A percentile compares a stretch with the other conserved stretches of the same genome.
These are phyloP conservation scores for Amauroascus verrucosus DNA, from an alignment of 2,329 filamentous ascomycete genomes.

Conservation along the genomic window DNA sequence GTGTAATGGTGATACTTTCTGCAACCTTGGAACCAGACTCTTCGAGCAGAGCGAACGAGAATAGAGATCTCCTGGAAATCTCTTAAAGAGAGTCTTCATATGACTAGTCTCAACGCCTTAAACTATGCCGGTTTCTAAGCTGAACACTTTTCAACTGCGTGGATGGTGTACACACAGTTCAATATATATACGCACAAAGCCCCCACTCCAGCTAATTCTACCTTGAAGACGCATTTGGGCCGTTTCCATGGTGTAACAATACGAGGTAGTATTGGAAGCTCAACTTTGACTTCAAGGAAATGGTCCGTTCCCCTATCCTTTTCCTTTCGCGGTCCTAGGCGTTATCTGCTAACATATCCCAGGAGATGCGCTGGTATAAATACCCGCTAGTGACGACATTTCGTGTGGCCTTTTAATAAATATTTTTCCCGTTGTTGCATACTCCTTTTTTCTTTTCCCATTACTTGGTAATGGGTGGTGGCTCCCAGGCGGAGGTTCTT, in stretches of 20 bases:
- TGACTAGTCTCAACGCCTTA: too few species aligned
- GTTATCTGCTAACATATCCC: background rate
- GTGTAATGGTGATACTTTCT: background rate
- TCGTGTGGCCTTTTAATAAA: background rate
- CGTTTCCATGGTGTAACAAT: background rate
- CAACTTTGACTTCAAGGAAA: background rate
- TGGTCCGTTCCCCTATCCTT: background rate
- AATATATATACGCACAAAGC: background rate
- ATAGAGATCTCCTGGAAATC: too few species aligned
- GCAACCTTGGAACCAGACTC: background rate
- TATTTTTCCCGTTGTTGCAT: background rate
- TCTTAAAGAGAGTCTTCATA: too few species aligned
- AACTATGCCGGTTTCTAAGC: background rate
- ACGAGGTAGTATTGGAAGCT: slow-evolving; percentile 2
- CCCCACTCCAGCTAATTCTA: background rate
- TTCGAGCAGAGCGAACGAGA: too few species aligned
- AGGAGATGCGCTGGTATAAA: background rate
- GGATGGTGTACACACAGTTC: too few species aligned
- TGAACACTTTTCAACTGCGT: too few species aligned
- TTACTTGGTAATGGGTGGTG: background rate
- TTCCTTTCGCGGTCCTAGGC: background rate
- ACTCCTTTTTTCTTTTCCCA: background rate
- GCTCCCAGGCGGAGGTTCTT: background rate
- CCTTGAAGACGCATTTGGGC: background rate
- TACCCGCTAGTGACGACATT: slow-evolving; percentile 4